Base-by-base conservation (phyloP, 2,329 filamentous ascomycete species). In the Pestalotiopsis sp. region DNA sequence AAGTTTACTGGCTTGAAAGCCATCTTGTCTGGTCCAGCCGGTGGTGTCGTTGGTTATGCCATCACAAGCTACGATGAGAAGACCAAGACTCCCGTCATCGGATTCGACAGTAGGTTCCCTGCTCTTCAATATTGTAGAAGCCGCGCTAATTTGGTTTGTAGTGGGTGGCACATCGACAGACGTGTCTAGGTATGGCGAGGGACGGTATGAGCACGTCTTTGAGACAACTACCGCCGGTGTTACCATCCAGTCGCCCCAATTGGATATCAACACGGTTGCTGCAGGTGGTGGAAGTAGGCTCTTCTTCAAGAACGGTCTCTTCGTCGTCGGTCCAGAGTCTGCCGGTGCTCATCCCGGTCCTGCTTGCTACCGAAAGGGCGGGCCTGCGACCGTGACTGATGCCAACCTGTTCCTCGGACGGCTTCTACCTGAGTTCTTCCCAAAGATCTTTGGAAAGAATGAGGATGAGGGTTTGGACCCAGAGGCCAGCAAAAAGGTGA, bases 151-250 rank as follows among this genome's bases (percentile, higher is more conserved):
- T 77, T 67, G 75, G 66, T 9, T 52, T 23, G 36, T 4, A 6
- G 36, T 80, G 79, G 94, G 94, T 49, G 95, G 95, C 12, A 98
- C 95, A 0, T 95, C 91, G 68, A 98, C 95, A 0, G 95, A 98
- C 78, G 93, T 97, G 11, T 97, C 93, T 41, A 86, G 95, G 63
- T 98, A 95, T 74, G 93, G 92, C 5, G 90, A 92, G 66, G 95
- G 95, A 17, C 86, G 93, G 67, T 95, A 97, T 75, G 95, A 97
- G 75, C 95, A 98, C 75, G 94, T 97, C 0, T 97, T 97, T 73
- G 95, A 97, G 80, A 97, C 94, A 0, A 97, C 93, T 0, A 97
- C 94, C 1, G 95, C 95, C 0, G 95, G 95, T n/a, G 93, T 97
- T 0, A 95, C 94, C 0, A 96, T 97, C 36, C 94, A 97, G 75